These are phyloP conservation scores for Cryptococcus sp. DNA, from an alignment of 1,284 basidiomycete genomes.

Conservation along the genomic window DNA sequence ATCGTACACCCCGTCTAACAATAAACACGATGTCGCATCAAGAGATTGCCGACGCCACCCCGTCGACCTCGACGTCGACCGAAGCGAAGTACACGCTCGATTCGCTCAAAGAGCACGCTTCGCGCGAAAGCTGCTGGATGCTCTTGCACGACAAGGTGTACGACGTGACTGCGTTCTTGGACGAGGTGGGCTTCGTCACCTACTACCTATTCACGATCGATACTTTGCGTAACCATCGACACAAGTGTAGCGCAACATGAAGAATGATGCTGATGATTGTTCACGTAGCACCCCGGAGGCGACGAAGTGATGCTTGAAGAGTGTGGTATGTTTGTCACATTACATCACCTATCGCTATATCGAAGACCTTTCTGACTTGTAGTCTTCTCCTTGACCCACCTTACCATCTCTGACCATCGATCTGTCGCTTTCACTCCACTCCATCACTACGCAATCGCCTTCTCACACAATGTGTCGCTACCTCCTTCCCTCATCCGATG, in stretches of 20 bases:
- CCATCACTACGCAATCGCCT: no score
- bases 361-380: no score
- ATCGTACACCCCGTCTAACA: background rate
- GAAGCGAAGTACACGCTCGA: slow-evolving; percentile 66
- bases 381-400: background rate
- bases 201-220: no score
- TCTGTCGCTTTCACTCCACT: background rate
- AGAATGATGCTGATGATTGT: background rate
- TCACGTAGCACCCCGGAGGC: slow-evolving; percentile 86
- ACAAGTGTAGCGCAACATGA: no score
- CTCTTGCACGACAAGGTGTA: slow-evolving; percentile 90
- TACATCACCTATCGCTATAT: no score
- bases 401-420: background rate
- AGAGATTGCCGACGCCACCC: background rate
- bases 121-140: slow-evolving; percentile 73
- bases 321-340: slow-evolving; percentile 70
- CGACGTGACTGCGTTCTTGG: slow-evolving; percentile 89
- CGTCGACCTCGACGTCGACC: slow-evolving; percentile 13
- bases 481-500: background rate
- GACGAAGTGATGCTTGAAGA: slow-evolving; percentile 96
- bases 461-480: background rate
- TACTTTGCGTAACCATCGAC: no score
- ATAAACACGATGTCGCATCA: background rate
- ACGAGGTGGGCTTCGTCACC: slow-evolving; percentile 68
- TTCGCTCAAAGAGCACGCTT: slow-evolving; percentile 71